Percentiles rank a stretch among this genome's conserved stretches.
Conservation (phyloP, 108 stramenopile species). For the Nitzschia inconspicua region DNA sequence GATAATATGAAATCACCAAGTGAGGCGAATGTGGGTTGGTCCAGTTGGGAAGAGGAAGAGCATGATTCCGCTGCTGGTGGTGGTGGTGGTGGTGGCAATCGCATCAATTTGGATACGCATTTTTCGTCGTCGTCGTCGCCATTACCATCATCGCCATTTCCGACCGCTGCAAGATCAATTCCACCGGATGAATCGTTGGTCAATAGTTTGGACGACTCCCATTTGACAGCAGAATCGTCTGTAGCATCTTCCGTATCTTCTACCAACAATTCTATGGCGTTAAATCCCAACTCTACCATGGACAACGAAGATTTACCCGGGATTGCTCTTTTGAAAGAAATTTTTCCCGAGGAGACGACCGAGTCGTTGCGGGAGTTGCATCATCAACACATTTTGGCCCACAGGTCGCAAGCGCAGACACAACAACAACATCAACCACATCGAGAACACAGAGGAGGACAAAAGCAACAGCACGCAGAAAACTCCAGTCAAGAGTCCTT, state of each 20-base stretch:
- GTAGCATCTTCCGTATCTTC: constrained; percentile 1
- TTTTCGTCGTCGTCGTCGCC: not conserved
- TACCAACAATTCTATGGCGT: constrained; percentile 1
- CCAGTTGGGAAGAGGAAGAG: too few relatives aligned
- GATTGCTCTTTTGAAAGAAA: constrained; percentile 37
- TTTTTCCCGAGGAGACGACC: constrained; percentile 39
- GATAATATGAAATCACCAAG: too few relatives aligned
- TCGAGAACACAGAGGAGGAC: constrained; percentile 1
- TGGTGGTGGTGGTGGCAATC: too few relatives aligned
- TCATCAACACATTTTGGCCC: constrained; percentile 7
- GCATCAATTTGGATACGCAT: too few relatives aligned
- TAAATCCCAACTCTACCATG: constrained; percentile 23
- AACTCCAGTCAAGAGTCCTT: not conserved
- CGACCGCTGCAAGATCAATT: not conserved
- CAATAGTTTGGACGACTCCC: not conserved
- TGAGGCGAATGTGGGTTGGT: too few relatives aligned
- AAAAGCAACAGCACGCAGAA: not conserved
- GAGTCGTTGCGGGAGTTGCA: constrained; percentile 31
- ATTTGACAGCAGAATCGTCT: not conserved
- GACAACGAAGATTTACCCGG: constrained; percentile 24
- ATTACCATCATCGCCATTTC: not conserved
- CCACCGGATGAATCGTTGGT: not conserved
- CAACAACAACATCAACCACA: not conserved
- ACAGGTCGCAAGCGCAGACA: not conserved
- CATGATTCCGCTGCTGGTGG: too few relatives aligned